Conservation (phyloP, 2,329 filamentous ascomycete genomes). For the Fusarium algeriense region DNA sequence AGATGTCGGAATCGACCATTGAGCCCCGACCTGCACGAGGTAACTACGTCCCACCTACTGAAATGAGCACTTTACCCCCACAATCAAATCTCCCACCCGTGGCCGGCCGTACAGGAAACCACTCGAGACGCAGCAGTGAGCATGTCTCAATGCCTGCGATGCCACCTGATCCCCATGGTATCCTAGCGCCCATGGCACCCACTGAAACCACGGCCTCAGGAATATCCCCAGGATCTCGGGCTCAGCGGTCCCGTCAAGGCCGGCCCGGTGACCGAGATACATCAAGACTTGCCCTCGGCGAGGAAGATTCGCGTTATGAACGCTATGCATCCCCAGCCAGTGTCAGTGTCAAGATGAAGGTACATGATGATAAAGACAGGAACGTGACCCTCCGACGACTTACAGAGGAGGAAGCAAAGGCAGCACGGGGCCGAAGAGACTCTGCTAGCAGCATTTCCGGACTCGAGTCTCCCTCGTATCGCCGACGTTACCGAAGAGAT, state of each 20-base stretch:
- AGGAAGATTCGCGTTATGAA: conserved; percentile 55
- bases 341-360: conserved; percentile 69
- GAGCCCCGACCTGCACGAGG: conserved; percentile 48
- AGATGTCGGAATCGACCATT: conserved; percentile 54
- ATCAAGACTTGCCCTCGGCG: conserved; percentile 57
- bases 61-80: conserved; percentile 36
- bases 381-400: conserved; percentile 72
- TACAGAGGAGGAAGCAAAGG: conserved; percentile 69
- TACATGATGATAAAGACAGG: conserved; percentile 70
- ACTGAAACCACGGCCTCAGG: conserved; percentile 49
- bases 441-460: conserved; percentile 69
- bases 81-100: conserved; percentile 39
- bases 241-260: conserved; percentile 60
- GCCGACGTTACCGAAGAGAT: conserved; percentile 67
- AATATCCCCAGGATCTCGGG: conserved; percentile 51
- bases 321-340: conserved; percentile 58
- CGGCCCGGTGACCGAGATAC: conserved; percentile 57
- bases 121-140: conserved; percentile 56
- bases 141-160: conserved; percentile 66
- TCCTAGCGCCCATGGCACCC: conserved; percentile 45
- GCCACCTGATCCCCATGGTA: conserved; percentile 65
- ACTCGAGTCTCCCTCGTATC: conserved; percentile 63
- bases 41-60: conserved; percentile 45
- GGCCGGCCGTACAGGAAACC: conserved; percentile 49
- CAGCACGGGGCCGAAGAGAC: conserved; percentile 59